Conservation (phyloP, 108 stramenopile species). For the Nitzschia sp. region DNA sequence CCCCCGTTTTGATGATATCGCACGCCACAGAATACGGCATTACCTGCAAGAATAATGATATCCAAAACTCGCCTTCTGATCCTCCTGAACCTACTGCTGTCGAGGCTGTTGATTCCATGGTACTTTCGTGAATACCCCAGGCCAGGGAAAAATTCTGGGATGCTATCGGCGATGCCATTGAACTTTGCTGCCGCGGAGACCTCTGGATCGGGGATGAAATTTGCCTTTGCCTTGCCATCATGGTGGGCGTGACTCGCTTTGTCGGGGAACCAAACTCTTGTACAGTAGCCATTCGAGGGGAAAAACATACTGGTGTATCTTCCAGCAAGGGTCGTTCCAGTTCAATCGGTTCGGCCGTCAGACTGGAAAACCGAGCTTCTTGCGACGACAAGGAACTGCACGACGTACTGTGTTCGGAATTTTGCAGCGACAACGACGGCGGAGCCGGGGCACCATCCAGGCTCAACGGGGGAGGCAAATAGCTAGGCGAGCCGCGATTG, state of each 20-base stretch:
- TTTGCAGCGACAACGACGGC: background rate
- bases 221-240: background rate
- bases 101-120: background rate
- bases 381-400: background rate
- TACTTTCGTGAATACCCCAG: background rate
- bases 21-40: background rate
- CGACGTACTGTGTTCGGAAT: background rate
- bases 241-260: background rate
- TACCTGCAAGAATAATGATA: background rate
- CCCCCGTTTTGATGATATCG: slow-evolving; percentile 3
- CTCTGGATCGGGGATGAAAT: background rate
- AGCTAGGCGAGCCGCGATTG: slow-evolving; percentile 3
- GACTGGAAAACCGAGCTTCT: slow-evolving; percentile 10
- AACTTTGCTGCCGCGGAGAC: background rate
- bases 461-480: slow-evolving; percentile 2
- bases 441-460: background rate
- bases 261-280: background rate
- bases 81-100: too few relatives aligned
- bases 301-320: slow-evolving; percentile 3
- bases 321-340: slow-evolving; percentile 1
- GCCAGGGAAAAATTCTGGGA: background rate
- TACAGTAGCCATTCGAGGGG: background rate
- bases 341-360: slow-evolving; percentile 6
- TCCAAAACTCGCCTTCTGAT: background rate
- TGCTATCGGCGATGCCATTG: too few relatives aligned